phyloP scores from a whole-genome alignment of 768 basidiomycete genomes.

The Lyophyllum atratum region DNA sequence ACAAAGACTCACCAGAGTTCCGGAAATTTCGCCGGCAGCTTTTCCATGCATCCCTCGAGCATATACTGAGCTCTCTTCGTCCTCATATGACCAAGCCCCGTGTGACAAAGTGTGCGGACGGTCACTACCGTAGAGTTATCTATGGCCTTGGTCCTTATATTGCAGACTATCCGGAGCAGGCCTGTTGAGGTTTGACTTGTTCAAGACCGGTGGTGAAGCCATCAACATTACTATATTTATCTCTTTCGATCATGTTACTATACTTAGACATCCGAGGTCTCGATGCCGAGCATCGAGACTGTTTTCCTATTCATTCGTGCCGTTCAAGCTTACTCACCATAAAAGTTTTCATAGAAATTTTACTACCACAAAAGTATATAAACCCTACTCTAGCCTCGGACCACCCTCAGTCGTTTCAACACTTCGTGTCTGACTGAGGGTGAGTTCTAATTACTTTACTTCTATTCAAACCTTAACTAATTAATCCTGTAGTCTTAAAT shows the following conservation, averaged over 20 bases:
- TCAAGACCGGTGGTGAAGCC: too few relatives aligned
- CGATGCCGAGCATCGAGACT: background rate
- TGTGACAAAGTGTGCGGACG: slow-evolving; percentile 24
- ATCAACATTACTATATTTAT: too few relatives aligned
- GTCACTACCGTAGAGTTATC: slow-evolving; percentile 23
- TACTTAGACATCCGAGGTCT: background rate
- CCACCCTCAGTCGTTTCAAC: too few relatives aligned
- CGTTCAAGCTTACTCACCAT: background rate
- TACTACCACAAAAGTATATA: background rate
- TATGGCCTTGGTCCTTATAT: slow-evolving; percentile 30
- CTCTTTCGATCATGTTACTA: background rate
- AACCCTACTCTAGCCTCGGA: background rate
- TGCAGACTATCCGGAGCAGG: slow-evolving; percentile 28
- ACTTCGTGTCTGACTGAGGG: too few relatives aligned
- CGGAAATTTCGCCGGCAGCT: slow-evolving; percentile 20
- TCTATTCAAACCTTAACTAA: too few relatives aligned
- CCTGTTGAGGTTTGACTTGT: too few relatives aligned
- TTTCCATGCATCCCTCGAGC: slow-evolving; percentile 20
- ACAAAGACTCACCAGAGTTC: slow-evolving; percentile 10
- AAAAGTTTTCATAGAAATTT: background rate
- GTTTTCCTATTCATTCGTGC: background rate
- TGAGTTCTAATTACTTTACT: too few relatives aligned
- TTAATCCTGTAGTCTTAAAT: too few relatives aligned
- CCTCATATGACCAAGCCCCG: slow-evolving; percentile 24
- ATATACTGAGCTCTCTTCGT: slow-evolving; percentile 17